A percentile compares a stretch with the other conserved stretches of the same genome.
These are phyloP conservation scores for Geotrichum citri-aurantii DNA, from an alignment of 1,139 yeast species.

Conservation along the genomic window DNA sequence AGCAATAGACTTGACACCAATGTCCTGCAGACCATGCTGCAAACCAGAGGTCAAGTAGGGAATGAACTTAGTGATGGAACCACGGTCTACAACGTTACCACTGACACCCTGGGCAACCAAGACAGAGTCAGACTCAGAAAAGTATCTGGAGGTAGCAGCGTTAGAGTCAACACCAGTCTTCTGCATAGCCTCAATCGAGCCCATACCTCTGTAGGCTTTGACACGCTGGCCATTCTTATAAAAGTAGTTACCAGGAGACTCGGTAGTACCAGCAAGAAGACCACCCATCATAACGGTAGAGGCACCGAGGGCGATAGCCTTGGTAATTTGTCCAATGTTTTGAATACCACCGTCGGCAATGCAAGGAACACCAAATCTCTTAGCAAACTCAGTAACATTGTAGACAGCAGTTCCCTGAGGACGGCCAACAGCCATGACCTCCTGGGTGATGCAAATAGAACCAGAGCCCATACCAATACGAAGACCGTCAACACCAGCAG, in stretches of 20 bases:
- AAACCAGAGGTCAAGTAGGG: conserved; percentile 94
- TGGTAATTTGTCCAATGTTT: conserved; percentile 96
- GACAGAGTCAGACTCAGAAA: conserved; percentile 91
- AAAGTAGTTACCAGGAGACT: conserved; percentile 97
- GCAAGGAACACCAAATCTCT: conserved; percentile 88
- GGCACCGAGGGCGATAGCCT: conserved; percentile 96
- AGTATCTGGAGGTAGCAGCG: conserved; percentile 97
- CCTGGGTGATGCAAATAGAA: conserved; percentile 97
- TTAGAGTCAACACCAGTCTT: conserved; percentile 80
- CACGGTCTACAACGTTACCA: conserved; percentile 95
- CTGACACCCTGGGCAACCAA: conserved; percentile 99
- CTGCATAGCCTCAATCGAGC: conserved; percentile 98
- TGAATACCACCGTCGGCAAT: conserved; percentile 99
- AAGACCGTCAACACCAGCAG: conserved; percentile 96
- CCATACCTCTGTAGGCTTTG: conserved; percentile 99
- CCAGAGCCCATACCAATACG: conserved; percentile 99
- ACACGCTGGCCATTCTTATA: conserved; percentile 97
- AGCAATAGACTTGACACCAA: conserved; percentile 69
- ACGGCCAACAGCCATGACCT: conserved; percentile 99
- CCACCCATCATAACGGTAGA: conserved; percentile 99
- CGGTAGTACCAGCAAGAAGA: conserved; percentile 96
- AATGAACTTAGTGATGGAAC: conserved; percentile 85
- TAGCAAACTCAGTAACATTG: conserved; percentile 81
- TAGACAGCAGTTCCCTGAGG: conserved; percentile 98
- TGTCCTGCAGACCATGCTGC: conserved; percentile 98